Conservation (phyloP, 805 yeast genomes). For the Yarrowia porcina region DNA sequence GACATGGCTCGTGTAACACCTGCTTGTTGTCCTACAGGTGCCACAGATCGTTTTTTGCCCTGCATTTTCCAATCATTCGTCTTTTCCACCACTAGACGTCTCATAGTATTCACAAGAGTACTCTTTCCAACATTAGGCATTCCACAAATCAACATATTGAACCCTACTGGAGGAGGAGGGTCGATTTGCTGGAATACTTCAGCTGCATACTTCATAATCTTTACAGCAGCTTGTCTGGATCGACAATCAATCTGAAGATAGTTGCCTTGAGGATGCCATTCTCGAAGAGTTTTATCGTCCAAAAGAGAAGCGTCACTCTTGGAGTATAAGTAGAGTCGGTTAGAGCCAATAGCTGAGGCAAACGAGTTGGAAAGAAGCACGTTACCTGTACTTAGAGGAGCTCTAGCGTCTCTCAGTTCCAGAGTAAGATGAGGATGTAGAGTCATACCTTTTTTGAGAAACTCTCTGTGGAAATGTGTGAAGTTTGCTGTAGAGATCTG, state of each 20-base stretch:
- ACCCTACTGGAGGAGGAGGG: constrained; percentile 82
- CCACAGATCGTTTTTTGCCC: constrained; percentile 53
- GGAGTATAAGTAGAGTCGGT: constrained; percentile 11
- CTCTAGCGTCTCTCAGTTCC: constrained; percentile 85
- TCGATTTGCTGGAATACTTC: constrained; percentile 44
- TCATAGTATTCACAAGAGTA: constrained; percentile 70
- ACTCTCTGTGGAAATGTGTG: constrained; percentile 23
- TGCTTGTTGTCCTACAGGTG: constrained; percentile 79
- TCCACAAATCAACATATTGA: constrained; percentile 74
- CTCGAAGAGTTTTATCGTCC: constrained; percentile 33
- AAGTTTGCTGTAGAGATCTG: constrained; percentile 9
- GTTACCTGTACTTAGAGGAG: constrained; percentile 82
- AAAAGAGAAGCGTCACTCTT: constrained; percentile 21
- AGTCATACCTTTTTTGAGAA: constrained; percentile 20
- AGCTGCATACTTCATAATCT: constrained; percentile 50
- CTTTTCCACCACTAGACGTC: constrained; percentile 44
- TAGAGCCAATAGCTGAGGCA: constrained; percentile 4
- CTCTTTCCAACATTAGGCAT: constrained; percentile 99
- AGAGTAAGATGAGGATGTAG: constrained; percentile 66
- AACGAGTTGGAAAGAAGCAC: constrained; percentile 56
- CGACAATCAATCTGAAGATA: constrained; percentile 61
- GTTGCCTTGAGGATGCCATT: constrained; percentile 51
- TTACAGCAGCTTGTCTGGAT: constrained; percentile 47
- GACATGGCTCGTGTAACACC: constrained; percentile 84
- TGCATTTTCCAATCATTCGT: constrained; percentile 23